phyloP scores from a whole-genome alignment of 2,329 filamentous ascomycete genomes.

The Huntiella omanensis region DNA sequence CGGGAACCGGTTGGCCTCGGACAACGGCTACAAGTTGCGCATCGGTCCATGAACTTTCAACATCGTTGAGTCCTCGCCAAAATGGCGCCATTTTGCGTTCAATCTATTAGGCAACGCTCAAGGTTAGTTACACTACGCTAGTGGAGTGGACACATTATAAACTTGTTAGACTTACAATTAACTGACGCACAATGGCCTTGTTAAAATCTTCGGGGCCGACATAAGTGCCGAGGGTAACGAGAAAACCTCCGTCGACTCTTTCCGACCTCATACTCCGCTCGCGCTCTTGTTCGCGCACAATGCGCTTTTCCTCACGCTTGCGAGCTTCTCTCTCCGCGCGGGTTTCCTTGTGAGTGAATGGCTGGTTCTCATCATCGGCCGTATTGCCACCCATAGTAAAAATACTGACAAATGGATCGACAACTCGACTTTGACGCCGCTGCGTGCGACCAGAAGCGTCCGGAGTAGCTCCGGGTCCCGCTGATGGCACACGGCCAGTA shows the following conservation, averaged over 20 bases:
- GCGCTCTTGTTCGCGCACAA: slow-evolving; percentile 59
- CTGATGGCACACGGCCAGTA: slow-evolving; percentile 11
- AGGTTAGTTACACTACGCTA: not conserved
- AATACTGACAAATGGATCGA: slow-evolving; percentile 1
- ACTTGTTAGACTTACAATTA: slow-evolving; percentile 46
- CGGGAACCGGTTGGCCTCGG: slow-evolving; percentile 64
- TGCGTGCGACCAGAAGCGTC: slow-evolving; percentile 16
- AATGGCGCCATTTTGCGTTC: slow-evolving; percentile 86
- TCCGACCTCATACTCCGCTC: slow-evolving; percentile 84
- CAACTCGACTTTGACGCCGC: not conserved
- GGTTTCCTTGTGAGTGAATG: slow-evolving; percentile 58
- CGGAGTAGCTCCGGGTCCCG: slow-evolving; percentile 20
- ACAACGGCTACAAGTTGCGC: slow-evolving; percentile 87
- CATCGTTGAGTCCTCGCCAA: slow-evolving; percentile 84
- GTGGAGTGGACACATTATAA: not conserved
- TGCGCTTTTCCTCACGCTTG: slow-evolving; percentile 63
- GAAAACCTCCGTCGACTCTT: slow-evolving; percentile 79
- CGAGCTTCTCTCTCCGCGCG: slow-evolving; percentile 81
- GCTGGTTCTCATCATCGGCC: slow-evolving; percentile 18
- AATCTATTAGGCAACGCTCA: slow-evolving; percentile 37
- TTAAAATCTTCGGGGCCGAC: slow-evolving; percentile 85
- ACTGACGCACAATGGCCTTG: slow-evolving; percentile 68
- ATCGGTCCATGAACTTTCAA: slow-evolving; percentile 77
- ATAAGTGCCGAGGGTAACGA: slow-evolving; percentile 89
- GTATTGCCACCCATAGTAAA: slow-evolving; percentile 1